A percentile compares a stretch with the other conserved stretches of the same genome.
Evolutionary conservation across 371 early-diverging fungal species (phyloP).

Genomic region (Apophysomyces elegans): DNA sequence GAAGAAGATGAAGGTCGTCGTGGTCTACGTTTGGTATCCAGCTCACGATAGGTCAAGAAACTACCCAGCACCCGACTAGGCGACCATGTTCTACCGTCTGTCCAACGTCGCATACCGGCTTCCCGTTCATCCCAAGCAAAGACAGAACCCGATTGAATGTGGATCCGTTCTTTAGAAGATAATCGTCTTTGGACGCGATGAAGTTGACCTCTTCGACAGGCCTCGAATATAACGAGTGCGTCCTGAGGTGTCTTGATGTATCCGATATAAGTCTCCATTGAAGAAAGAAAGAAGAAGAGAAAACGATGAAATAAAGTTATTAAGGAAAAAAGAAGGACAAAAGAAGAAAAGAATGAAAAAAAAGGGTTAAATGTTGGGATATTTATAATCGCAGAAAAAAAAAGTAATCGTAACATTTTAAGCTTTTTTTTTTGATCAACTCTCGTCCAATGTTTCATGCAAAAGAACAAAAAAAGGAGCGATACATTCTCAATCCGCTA

Average conservation of each 20-base stretch:
- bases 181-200: slow-evolving; percentile 77
- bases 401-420: not conserved
- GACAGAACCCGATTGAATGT: slow-evolving; percentile 76
- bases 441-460: slow-evolving; percentile 7
- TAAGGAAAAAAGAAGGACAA: slow-evolving; percentile 17
- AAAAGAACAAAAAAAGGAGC: slow-evolving; percentile 1
- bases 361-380: not conserved
- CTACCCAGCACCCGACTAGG: slow-evolving; percentile 81
- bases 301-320: slow-evolving; percentile 1
- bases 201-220: slow-evolving; percentile 72
- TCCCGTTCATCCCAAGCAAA: slow-evolving; percentile 90
- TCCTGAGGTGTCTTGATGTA: slow-evolving; percentile 80
- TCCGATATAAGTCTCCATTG: slow-evolving; percentile 62
- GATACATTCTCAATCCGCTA: slow-evolving; percentile 4
- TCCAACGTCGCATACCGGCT: slow-evolving; percentile 90
- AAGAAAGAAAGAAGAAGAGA: not conserved
- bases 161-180: slow-evolving; percentile 63
- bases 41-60: slow-evolving; percentile 78
- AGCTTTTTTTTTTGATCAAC: slow-evolving; percentile 6
- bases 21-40: slow-evolving; percentile 60
- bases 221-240: slow-evolving; percentile 84
- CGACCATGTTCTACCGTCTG: slow-evolving; percentile 87
- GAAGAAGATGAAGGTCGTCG: slow-evolving; percentile 28
- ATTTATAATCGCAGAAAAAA: slow-evolving; percentile 11
- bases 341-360: slow-evolving; percentile 8